phyloP scores from a whole-genome alignment of 192 early-diverging fungal genomes.

The Linnemannia zychae region DNA sequence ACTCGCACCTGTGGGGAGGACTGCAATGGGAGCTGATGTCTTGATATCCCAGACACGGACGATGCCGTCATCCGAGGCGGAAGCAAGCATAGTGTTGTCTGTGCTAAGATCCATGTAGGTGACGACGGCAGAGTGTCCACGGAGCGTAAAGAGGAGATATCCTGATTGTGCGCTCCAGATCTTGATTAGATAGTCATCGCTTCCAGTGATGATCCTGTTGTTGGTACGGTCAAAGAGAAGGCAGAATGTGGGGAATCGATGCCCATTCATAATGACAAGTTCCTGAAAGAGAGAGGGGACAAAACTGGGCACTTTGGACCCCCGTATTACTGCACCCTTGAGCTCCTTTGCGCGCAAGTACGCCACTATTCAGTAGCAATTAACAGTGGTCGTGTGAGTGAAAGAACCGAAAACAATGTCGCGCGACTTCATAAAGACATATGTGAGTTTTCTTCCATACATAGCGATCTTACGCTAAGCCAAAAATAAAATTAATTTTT shows the following conservation, averaged over 20 bases:
- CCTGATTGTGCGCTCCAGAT: conserved; percentile 87
- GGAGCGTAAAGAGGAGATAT: conserved; percentile 83
- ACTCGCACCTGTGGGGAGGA: conserved; percentile 65
- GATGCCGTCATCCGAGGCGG: conserved; percentile 81
- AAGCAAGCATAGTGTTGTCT: conserved; percentile 85
- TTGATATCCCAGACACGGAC: conserved; percentile 83
- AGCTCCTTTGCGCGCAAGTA: conserved; percentile 34
- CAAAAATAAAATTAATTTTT: not conserved
- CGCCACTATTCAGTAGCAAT: conserved; percentile 16
- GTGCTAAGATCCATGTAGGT: conserved; percentile 82
- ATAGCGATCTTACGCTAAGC: not conserved
- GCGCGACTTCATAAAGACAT: too few species aligned
- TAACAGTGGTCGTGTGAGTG: not conserved
- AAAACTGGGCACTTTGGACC: conserved; percentile 26
- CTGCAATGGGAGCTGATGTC: conserved; percentile 74
- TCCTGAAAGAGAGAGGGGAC: conserved; percentile 50
- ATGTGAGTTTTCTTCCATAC: too few species aligned
- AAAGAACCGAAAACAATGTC: too few species aligned
- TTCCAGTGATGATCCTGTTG: conserved; percentile 83
- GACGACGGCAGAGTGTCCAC: conserved; percentile 83
- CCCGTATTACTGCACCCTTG: conserved; percentile 12
- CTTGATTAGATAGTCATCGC: conserved; percentile 90
- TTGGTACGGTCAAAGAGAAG: conserved; percentile 82
- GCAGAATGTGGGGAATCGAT: conserved; percentile 82
- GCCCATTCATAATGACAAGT: conserved; percentile 78